Percentiles rank a stretch among this genome's conserved stretches.
Evolutionary conservation across 2,329 filamentous ascomycete species (phyloP).

Genomic region (Fusarium sp.): DNA sequence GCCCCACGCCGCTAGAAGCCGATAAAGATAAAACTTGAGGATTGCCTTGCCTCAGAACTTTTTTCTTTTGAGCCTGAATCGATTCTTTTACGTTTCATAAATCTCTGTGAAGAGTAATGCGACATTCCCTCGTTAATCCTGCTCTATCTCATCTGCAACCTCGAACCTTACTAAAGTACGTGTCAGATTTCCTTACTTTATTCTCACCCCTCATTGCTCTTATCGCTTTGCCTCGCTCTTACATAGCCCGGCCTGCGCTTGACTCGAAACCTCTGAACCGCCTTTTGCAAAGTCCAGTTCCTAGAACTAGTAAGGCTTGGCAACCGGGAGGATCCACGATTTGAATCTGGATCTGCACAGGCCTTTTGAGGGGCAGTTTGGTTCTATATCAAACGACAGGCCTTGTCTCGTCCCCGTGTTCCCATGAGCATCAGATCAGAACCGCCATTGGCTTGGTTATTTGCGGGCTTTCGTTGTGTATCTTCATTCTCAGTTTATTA

Average conservation of each 20-base stretch:
- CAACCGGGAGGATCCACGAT: slow-evolving; percentile 10
- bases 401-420: slow-evolving; percentile 32
- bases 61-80: background rate
- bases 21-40: slow-evolving; percentile 19
- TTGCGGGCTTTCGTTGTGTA: background rate
- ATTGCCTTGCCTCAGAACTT: slow-evolving; percentile 8
- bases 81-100: background rate
- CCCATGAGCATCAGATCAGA: slow-evolving; percentile 34
- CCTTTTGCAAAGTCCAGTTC: background rate
- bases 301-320: background rate
- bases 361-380: slow-evolving; percentile 36
- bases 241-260: slow-evolving; percentile 1
- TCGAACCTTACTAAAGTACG: slow-evolving; percentile 18
- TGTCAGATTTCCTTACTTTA: slow-evolving; percentile 3
- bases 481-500: background rate
- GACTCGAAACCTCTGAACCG: slow-evolving; percentile 5
- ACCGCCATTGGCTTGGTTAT: slow-evolving; percentile 36
- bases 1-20: slow-evolving; percentile 18
- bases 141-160: background rate
- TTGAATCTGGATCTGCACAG: slow-evolving; percentile 32
- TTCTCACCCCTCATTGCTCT: slow-evolving; percentile 4
- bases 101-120: slow-evolving; percentile 10
- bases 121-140: background rate
- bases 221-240: slow-evolving; percentile 17
- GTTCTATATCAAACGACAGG: slow-evolving; percentile 25